Conservation (phyloP, 1,284 basidiomycete species). For the Microbotryum silenes-acaulis region DNA sequence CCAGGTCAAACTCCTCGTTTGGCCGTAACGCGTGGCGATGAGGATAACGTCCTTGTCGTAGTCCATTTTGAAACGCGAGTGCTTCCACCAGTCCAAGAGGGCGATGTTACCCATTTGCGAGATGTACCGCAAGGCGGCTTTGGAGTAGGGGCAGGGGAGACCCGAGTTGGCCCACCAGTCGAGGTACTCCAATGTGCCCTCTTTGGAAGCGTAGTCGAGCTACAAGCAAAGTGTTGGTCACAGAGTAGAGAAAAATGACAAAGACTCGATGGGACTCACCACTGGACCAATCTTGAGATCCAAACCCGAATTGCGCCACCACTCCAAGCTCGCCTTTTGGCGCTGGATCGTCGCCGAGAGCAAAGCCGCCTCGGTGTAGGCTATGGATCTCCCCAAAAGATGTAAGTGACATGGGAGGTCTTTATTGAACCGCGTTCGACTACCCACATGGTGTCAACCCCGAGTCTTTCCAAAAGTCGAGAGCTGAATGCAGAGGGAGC, state of each 20-base stretch:
- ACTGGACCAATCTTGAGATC: constrained; percentile 68
- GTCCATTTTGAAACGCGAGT: constrained; percentile 57
- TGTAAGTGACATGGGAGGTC: neutral
- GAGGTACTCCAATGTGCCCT: constrained; percentile 40
- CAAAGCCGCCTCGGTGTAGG: constrained; percentile 65
- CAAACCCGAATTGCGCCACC: constrained; percentile 59
- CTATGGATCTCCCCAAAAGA: constrained; percentile 42
- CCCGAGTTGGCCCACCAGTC: constrained; percentile 71
- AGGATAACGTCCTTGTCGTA: constrained; percentile 69
- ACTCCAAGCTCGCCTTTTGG: constrained; percentile 61
- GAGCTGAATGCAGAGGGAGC: constrained; percentile 42
- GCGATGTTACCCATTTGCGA: constrained; percentile 67
- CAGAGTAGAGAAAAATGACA: constrained; percentile 36
- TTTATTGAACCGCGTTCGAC: neutral
- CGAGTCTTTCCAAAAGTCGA: constrained; percentile 68
- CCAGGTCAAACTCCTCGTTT: constrained; percentile 73
- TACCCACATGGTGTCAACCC: constrained; percentile 20
- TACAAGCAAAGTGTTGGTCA: neutral
- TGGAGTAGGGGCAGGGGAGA: constrained; percentile 52
- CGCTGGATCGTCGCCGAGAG: constrained; percentile 66
- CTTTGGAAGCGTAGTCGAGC: constrained; percentile 28
- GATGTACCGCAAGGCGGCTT: constrained; percentile 62
- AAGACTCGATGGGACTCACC: constrained; percentile 64
- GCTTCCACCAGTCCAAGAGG: constrained; percentile 70
- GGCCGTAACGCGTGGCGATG: constrained; percentile 67